Evolutionary conservation across 805 yeast species (phyloP).

Genomic region (Cyberlindnera euphorbiae): DNA sequence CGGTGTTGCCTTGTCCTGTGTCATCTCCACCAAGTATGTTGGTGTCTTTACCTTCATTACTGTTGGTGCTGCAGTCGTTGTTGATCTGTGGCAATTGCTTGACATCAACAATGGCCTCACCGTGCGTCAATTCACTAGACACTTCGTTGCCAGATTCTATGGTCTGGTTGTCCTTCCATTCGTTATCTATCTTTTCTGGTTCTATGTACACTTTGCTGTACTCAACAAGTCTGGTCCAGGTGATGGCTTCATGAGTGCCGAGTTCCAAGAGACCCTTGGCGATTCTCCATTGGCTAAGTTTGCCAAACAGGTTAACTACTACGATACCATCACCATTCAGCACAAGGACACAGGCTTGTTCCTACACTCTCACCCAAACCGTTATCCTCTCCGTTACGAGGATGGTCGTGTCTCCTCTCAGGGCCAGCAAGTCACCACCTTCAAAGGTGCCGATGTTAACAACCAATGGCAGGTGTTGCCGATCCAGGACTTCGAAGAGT

Average conservation of each 20-base stretch:
- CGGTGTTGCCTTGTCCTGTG: constrained; percentile 84
- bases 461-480: constrained; percentile 89
- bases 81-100: constrained; percentile 84
- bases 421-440: constrained; percentile 90
- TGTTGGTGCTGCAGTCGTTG: constrained; percentile 79
- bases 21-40: constrained; percentile 92
- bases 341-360: constrained; percentile 77
- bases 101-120: constrained; percentile 67
- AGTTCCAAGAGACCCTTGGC: constrained; percentile 86
- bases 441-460: constrained; percentile 49
- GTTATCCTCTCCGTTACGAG: constrained; percentile 87
- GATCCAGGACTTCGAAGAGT: constrained; percentile 38
- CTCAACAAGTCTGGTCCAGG: constrained; percentile 92
- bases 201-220: constrained; percentile 82
- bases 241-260: constrained; percentile 89
- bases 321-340: constrained; percentile 70
- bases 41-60: constrained; percentile 90
- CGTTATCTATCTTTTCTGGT: constrained; percentile 80
- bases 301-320: constrained; percentile 67
- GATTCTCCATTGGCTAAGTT: constrained; percentile 75
- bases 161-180: constrained; percentile 78
- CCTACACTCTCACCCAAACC: constrained; percentile 74
- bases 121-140: constrained; percentile 52
- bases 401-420: constrained; percentile 94
- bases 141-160: constrained; percentile 68